Conservation (phyloP, 148 eudicot species). For the Spergularia marina region DNA sequence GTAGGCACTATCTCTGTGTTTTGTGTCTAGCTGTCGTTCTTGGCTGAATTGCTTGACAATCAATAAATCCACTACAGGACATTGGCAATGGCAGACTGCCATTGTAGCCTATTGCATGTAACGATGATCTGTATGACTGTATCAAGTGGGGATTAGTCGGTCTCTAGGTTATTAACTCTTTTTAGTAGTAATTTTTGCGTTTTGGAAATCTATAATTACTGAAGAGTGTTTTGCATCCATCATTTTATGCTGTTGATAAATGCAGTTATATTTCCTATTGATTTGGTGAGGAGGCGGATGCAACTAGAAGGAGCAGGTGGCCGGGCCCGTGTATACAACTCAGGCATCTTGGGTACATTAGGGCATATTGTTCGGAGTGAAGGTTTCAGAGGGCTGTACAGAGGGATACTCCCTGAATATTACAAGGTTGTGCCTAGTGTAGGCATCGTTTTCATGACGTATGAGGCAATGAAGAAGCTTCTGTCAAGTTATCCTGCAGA, state of each 20-base stretch:
- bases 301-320: conserved; percentile 99
- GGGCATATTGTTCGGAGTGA: conserved; percentile 34
- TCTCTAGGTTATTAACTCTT: neutral
- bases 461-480: conserved; percentile 63
- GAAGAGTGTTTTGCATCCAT: neutral
- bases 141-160: neutral
- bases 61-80: neutral
- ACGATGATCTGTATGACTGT: neutral
- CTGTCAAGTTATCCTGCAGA: conserved; percentile 46
- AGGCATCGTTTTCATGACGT: conserved; percentile 55
- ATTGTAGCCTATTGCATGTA: conserved; percentile 2
- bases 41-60: neutral
- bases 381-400: conserved; percentile 43
- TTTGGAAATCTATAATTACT: neutral
- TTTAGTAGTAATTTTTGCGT: neutral
- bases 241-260: conserved; percentile 2
- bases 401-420: conserved; percentile 58
- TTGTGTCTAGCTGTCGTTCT: neutral
- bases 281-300: conserved; percentile 91
- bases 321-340: conserved; percentile 64
- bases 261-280: conserved; percentile 87
- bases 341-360: conserved; percentile 68
- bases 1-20: neutral
- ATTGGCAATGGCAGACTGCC: conserved; percentile 3
- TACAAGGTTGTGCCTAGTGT: conserved; percentile 58